Evolutionary conservation across 2,329 filamentous ascomycete species (phyloP), one percentile per base, ranked within the genome.

Genomic region (Penicillium sp.): DNA sequence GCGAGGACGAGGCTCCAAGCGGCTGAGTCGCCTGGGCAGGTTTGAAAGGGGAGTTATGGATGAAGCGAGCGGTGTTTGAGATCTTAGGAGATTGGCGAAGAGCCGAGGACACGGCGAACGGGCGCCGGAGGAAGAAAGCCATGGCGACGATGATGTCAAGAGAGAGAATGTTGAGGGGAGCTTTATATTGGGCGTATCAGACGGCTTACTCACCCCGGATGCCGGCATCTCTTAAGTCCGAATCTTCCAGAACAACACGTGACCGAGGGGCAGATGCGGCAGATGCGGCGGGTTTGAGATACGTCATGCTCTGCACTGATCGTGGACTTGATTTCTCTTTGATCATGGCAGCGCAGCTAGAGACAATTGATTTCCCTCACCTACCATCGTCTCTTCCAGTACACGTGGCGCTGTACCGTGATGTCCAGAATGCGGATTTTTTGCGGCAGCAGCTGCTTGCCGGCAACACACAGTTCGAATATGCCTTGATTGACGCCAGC

Each of bases 401-500:
- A 19, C 82, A 93, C 64, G 69, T 87, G 34, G 83, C 80, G 29
- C 71, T 95, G 20, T 96, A 93, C 71, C 77, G 73, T 15, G 72
- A 87, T 62, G 79, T 97, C 41, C 64, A 77, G 47, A 98, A 98
- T 63, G 78, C 88, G 8, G 68, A 78, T 1, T 89, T 84, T 58
- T 74, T 98, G 29, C 84, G 89, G 36, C 75, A 83, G 53, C 90
- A 96, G 69, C 79, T 98, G 4, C 74, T 97, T n/a, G 77, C 80
- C 4, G 86, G 87, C 36, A 95, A 97, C 60, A 60, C 79, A 8
- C 83, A 84, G 7, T 97, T 90, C 56, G 89, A 97, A 67, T 97
- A 97, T 73, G 89, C 90, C 21, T 86, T 98, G 52, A 78, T 98
- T 32, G 91, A 98, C 68, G 89, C 89, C 14, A 81, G 79, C 31